Conservation (phyloP, 2,329 filamentous ascomycete genomes). For the Pseudogymnoascus sp. region DNA sequence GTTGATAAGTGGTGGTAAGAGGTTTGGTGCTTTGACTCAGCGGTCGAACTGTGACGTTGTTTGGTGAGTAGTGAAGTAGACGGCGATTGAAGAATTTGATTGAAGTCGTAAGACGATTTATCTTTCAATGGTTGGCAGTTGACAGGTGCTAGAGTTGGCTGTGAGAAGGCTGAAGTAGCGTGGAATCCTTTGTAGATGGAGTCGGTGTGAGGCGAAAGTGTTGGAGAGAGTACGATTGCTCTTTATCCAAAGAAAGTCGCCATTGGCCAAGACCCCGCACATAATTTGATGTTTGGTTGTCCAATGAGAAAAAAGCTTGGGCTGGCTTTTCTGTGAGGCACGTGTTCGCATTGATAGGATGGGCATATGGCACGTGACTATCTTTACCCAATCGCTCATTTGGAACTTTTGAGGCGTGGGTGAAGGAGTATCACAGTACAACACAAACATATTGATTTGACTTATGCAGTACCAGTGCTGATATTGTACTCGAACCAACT, state of each 20-base stretch:
- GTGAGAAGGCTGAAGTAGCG: neutral
- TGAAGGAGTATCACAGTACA: neutral
- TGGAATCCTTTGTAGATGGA: neutral
- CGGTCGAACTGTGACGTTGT: neutral
- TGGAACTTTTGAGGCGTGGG: neutral
- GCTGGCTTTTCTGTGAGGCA: neutral
- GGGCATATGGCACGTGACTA: constrained; percentile 31
- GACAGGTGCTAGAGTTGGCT: neutral
- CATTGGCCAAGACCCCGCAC: constrained; percentile 6
- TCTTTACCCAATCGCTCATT: neutral
- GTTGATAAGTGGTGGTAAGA: constrained; percentile 9
- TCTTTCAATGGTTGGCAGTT: neutral
- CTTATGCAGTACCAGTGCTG: neutral
- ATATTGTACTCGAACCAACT: neutral
- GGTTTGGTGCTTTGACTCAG: constrained; percentile 8
- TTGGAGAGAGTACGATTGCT: constrained; percentile 4
- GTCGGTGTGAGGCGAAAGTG: constrained; percentile 8
- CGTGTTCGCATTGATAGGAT: constrained; percentile 35
- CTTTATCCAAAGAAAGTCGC: constrained; percentile 5
- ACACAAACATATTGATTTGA: neutral
- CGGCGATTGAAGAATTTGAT: neutral
- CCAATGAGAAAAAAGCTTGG: constrained; percentile 4
- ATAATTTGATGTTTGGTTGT: neutral
- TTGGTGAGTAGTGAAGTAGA: neutral
- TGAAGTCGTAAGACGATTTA: constrained; percentile 2